Conservation (phyloP, 2,329 filamentous ascomycete species). For the Colletotrichum euphorbiae region DNA sequence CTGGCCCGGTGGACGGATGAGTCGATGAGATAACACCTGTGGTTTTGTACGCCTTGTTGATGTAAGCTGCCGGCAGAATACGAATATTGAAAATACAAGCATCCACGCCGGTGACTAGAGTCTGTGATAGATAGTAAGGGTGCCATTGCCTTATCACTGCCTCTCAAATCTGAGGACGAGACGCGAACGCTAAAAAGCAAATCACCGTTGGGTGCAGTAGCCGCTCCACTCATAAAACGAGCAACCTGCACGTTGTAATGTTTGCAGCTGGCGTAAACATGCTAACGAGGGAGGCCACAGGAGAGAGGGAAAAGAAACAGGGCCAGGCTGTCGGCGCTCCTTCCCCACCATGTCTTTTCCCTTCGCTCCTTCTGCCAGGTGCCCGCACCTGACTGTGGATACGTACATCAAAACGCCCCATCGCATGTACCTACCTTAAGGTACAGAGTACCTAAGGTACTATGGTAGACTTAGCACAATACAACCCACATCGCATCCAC, state of each 20-base stretch:
- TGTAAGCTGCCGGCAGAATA: not conserved
- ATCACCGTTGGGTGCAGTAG: conserved; percentile 29
- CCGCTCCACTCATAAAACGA: conserved; percentile 14
- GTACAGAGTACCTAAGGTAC: no score
- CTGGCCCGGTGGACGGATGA: not conserved
- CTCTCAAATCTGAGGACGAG: conserved; percentile 18
- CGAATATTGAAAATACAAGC: not conserved
- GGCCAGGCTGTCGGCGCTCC: no score
- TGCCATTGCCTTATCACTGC: not conserved
- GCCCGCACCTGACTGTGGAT: no score
- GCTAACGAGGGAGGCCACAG: no score
- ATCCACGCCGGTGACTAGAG: not conserved
- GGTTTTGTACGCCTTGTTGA: no score
- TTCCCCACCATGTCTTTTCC: not conserved
- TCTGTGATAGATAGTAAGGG: no score
- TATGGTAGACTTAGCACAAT: no score
- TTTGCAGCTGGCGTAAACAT: conserved; percentile 32
- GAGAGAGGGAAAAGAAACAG: no score
- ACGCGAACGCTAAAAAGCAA: conserved; percentile 19
- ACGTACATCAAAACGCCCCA: no score
- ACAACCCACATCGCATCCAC: no score
- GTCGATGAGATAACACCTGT: not conserved
- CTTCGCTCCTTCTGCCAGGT: not conserved
- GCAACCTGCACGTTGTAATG: not conserved
- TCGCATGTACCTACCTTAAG: no score